phyloP scores from a whole-genome alignment of 2,329 filamentous ascomycete species.

The Nothopassalora personata region DNA sequence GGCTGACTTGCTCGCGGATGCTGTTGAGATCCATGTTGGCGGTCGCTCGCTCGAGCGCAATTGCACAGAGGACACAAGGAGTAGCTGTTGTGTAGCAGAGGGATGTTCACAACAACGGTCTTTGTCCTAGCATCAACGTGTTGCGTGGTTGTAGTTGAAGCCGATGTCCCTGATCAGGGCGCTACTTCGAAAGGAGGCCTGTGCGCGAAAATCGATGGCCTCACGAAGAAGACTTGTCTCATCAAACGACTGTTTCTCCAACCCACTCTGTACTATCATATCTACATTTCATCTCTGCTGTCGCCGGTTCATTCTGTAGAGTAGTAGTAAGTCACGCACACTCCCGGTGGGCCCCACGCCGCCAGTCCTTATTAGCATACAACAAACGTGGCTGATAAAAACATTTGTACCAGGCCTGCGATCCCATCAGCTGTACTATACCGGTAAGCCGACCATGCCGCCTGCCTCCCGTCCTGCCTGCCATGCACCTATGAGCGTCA shows the following conservation, averaged over 20 bases:
- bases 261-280: not conserved
- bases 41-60: not conserved
- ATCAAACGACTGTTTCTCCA: not conserved
- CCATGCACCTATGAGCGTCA: not conserved
- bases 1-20: slow-evolving; percentile 80
- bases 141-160: not conserved
- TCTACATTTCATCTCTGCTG: not conserved
- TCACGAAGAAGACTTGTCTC: not conserved
- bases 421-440: not conserved
- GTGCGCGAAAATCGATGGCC: not conserved
- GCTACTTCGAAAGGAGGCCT: not conserved
- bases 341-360: not conserved
- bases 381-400: not conserved
- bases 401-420: not conserved
- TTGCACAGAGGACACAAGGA: not conserved
- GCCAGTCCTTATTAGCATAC: not conserved
- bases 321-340: not conserved
- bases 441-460: not conserved
- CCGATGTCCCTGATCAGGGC: not conserved
- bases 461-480: not conserved
- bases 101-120: not conserved
- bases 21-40: slow-evolving; percentile 75
- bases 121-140: not conserved
- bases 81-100: not conserved
- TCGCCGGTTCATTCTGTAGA: not conserved